Base-by-base conservation (phyloP, 106 monocot genomes). In the Amphibolis antarctica region DNA sequence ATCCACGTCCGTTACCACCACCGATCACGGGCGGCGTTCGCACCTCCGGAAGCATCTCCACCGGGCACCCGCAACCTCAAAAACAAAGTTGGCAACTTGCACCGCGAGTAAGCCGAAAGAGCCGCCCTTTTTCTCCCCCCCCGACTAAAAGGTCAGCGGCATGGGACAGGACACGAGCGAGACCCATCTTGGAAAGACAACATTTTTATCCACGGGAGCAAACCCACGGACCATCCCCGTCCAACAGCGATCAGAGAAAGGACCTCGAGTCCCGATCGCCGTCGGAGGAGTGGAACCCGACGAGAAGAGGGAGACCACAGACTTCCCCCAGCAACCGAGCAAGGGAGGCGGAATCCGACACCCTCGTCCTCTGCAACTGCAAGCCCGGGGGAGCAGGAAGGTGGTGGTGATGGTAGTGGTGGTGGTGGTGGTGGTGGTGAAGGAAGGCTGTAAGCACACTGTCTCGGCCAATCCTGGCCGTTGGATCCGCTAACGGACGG, bases 41-140 rank as follows among this genome's bases (percentile, higher is more conserved):
- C 67, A 82, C 66, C 46, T 86, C 86, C 30, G 83, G 59, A 30
- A 83, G 52, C 80, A 83, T 80, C 30, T 70, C 60, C 57, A 75
- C 21, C 12, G 77, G 63, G 13, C 69, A 69, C 65, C 63, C 73
- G 18, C 60, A 64, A 48, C 28, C 27, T 44, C 4, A 49, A 46
- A 42, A 51, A 1, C 46, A 36, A 36, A 20, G 18, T 11, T 27
- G 57, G 21, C 46, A 17, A 28, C 46, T 64, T 47, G 62, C 62
- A 12, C 24, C 10, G 44, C 10, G 15, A 6, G 53, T 20, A 53
- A 51, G 19, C 66, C 49, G 20, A 43, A 46, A 48, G n/a, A n/a
- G 63, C 22, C 26, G 44, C n/a, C n/a, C 17, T 44, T 43, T 11
- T 19, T 4, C 28, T 19, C 23, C 45, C n/a, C n/a, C n/a, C n/a